Conservation (phyloP, 1,284 basidiomycete genomes). For the Cerioporus squamosus region DNA sequence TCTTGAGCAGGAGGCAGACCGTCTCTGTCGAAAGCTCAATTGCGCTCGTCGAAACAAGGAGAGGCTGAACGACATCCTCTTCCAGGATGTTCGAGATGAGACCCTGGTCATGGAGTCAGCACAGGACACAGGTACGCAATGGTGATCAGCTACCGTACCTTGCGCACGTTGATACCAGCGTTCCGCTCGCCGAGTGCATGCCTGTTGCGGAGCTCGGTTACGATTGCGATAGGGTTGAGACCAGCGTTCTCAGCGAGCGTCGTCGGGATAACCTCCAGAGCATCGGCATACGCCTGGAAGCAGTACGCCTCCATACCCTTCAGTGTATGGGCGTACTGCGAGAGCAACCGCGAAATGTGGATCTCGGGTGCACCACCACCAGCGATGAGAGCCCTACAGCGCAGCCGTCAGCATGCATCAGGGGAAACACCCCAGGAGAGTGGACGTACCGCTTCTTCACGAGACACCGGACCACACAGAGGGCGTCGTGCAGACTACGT, state of each 20-base stretch:
- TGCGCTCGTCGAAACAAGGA: conserved; percentile 95
- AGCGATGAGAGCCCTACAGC: conserved; percentile 87
- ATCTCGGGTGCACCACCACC: conserved; percentile 99
- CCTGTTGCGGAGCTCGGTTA: conserved; percentile 96
- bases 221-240: conserved; percentile 96
- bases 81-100: conserved; percentile 96
- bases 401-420: not conserved
- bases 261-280: conserved; percentile 97
- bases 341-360: conserved; percentile 92
- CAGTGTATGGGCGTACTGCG: conserved; percentile 91
- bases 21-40: conserved; percentile 97
- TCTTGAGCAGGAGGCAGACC: conserved; percentile 94
- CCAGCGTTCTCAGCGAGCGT: conserved; percentile 99
- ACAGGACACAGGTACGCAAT: not conserved
- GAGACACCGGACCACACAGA: conserved; percentile 97
- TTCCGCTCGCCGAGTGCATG: conserved; percentile 95
- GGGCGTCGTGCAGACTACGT: conserved; percentile 95
- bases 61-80: conserved; percentile 96
- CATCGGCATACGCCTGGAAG: conserved; percentile 98
- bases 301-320: conserved; percentile 99
- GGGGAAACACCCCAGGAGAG: not conserved
- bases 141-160: conserved; percentile 52
- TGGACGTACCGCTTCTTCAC: conserved; percentile 91
- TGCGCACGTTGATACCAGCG: conserved; percentile 98
- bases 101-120: conserved; percentile 58